These are phyloP conservation scores for Globisporangium parvum DNA, from an alignment of 352 stramenopile species.

Conservation along the genomic window DNA sequence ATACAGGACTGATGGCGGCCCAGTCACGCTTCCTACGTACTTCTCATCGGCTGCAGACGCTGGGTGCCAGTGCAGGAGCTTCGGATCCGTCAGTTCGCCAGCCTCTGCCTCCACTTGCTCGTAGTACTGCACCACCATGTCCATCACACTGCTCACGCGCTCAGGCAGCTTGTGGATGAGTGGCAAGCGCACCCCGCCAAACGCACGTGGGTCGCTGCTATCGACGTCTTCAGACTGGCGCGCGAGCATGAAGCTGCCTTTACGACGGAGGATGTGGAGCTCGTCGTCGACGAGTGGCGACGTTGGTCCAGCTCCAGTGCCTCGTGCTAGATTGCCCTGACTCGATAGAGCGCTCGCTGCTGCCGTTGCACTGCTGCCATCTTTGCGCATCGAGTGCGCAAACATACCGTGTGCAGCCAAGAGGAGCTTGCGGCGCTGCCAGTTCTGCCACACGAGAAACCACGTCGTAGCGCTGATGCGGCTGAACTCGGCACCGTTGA, in stretches of 20 bases:
- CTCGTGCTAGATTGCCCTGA: not conserved
- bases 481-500: constrained; percentile 71
- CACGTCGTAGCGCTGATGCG: constrained; percentile 41
- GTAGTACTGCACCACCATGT: constrained; percentile 14
- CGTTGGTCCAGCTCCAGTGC: not conserved
- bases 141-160: constrained; percentile 7
- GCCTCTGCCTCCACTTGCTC: constrained; percentile 20
- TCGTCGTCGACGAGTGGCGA: constrained; percentile 8
- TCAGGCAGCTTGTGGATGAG: constrained; percentile 9
- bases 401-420: constrained; percentile 31
- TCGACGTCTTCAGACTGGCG: constrained; percentile 1
- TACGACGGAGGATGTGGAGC: constrained; percentile 16
- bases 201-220: not conserved
- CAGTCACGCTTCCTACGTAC: too few relatives aligned
- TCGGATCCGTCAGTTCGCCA: constrained; percentile 19
- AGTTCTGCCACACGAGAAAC: constrained; percentile 83
- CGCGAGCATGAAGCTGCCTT: constrained; percentile 42
- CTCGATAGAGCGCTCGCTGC: not conserved
- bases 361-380: not conserved
- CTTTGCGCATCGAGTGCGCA: constrained; percentile 10
- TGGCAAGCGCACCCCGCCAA: constrained; percentile 7
- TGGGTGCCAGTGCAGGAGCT: constrained; percentile 55
- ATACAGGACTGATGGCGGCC: too few relatives aligned
- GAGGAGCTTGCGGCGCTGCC: constrained; percentile 63
- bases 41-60: constrained; percentile 31